Conservation (phyloP, 2,329 filamentous ascomycete genomes). For the Corniculantispora saksenae region DNA sequence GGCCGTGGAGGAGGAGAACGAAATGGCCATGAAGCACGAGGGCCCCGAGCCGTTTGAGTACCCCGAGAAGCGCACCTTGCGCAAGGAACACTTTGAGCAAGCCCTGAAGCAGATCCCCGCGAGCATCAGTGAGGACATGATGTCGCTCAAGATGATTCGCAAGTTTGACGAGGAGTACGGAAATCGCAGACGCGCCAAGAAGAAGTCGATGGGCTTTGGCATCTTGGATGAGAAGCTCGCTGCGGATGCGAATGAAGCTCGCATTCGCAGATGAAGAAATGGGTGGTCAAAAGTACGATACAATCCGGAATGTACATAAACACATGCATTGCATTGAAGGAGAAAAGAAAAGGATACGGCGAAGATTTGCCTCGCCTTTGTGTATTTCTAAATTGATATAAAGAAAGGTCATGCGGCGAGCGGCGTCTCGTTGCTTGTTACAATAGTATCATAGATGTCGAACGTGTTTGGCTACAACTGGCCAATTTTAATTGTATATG, state of each 20-base stretch:
- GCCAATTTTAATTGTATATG: slow-evolving; percentile 16
- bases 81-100: slow-evolving; percentile 74
- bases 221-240: slow-evolving; percentile 39
- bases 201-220: slow-evolving; percentile 61
- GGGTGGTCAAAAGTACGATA: background rate
- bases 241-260: slow-evolving; percentile 45
- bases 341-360: background rate
- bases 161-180: slow-evolving; percentile 97
- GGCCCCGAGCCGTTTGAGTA: slow-evolving; percentile 56
- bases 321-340: background rate
- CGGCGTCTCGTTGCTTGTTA: slow-evolving; percentile 4
- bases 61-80: slow-evolving; percentile 59
- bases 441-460: slow-evolving; percentile 2
- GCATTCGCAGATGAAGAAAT: slow-evolving; percentile 38
- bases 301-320: slow-evolving; percentile 8
- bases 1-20: slow-evolving; percentile 73
- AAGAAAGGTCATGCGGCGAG: background rate
- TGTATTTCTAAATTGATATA: slow-evolving; percentile 11
- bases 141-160: slow-evolving; percentile 77
- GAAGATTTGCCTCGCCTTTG: background rate
- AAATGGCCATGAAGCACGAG: slow-evolving; percentile 37
- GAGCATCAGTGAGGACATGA: slow-evolving; percentile 93
- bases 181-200: slow-evolving; percentile 70
- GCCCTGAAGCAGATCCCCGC: slow-evolving; percentile 88
- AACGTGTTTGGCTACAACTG: background rate